Evolutionary conservation across 768 basidiomycete species (phyloP).

Genomic region (Flagelloscypha sp.): DNA sequence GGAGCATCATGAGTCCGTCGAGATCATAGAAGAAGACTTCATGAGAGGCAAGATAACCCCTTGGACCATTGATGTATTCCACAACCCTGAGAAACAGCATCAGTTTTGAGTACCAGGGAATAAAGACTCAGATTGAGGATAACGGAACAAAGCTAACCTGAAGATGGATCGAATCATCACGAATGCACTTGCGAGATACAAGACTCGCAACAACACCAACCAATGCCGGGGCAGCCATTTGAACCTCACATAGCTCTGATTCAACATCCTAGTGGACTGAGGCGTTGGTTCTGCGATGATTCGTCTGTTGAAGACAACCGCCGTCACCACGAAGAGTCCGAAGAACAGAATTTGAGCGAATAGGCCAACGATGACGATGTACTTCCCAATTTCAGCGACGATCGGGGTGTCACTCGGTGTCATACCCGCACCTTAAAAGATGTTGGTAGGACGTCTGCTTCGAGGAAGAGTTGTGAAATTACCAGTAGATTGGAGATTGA

Average conservation of each 20-base stretch:
- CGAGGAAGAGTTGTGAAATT: not conserved
- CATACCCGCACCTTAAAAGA: not conserved
- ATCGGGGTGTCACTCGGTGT: no score
- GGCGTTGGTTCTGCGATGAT: not conserved
- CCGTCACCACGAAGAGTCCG: not conserved
- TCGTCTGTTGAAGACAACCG: not conserved
- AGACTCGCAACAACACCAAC: not conserved
- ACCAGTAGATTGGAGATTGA: not conserved
- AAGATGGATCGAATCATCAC: constrained; percentile 2
- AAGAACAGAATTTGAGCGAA: not conserved
- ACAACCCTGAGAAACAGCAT: not conserved
- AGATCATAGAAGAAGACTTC: constrained; percentile 1
- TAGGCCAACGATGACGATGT: not conserved
- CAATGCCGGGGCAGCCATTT: no score
- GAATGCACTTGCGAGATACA: constrained; percentile 1
- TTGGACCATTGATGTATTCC: no score
- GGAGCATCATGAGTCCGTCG: not conserved
- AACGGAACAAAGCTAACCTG: not conserved
- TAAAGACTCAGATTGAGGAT: not conserved
- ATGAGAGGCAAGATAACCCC: no score
- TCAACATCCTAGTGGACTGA: no score
- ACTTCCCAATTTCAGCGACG: not conserved
- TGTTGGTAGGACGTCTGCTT: not conserved
- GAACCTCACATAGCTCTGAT: no score
- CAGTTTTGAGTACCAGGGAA: not conserved